phyloP scores from a whole-genome alignment of 306 rosid genomes.

The Echinosophora koreensis region DNA sequence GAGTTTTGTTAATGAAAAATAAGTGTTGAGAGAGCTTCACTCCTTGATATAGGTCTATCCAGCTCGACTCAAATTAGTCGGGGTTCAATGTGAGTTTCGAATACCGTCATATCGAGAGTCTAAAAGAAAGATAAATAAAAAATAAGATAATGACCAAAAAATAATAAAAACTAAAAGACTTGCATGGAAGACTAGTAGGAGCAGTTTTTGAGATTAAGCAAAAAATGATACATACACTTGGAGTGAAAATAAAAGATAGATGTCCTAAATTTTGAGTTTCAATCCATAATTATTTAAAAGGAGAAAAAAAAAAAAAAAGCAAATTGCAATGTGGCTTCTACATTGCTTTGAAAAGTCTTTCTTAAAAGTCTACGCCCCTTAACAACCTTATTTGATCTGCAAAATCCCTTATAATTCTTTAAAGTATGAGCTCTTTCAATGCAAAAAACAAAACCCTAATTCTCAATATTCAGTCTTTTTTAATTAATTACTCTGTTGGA shows the following conservation, averaged over 20 bases:
- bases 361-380: not conserved
- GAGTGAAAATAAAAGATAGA: not conserved
- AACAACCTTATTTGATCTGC: not conserved
- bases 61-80: too few species aligned
- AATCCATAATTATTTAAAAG: not conserved
- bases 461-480: not conserved
- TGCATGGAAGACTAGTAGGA: too few species aligned
- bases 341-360: not conserved
- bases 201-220: too few species aligned
- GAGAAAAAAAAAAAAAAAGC: not conserved
- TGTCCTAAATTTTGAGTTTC: not conserved
- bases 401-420: constrained; percentile 13
- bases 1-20: too few species aligned
- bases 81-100: too few species aligned
- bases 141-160: too few species aligned
- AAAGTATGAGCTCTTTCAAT: not conserved
- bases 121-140: too few species aligned
- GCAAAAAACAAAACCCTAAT: not conserved
- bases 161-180: too few species aligned
- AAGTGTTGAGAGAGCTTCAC: too few species aligned
- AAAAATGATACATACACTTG: too few species aligned
- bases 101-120: too few species aligned
- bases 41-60: too few species aligned
- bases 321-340: not conserved
- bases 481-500: constrained; percentile 4